Base-by-base conservation (phyloP, 148 eudicot species). In the Nepenthes gracilis region DNA sequence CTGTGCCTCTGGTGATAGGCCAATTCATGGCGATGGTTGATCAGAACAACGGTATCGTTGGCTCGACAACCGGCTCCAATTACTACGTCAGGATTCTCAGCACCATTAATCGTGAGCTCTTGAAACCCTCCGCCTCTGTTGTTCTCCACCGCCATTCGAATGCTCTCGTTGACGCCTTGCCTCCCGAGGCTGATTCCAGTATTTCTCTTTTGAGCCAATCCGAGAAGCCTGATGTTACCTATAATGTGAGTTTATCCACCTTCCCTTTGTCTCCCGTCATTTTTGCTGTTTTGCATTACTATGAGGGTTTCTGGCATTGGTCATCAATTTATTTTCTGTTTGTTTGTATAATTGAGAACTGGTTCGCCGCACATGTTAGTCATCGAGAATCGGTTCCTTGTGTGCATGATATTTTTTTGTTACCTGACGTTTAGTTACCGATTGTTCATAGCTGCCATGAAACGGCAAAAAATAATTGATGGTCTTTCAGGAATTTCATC, bases 21-120 rank as follows among this genome's bases (percentile, higher is more conserved):
- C 96, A 88, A 74, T 88, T 88, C 71, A 88, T 88, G 96, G 96
- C 85, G 79, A 88, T 88, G 96, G 80, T 88, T 2, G 89, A 85
- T 60, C 70, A 67, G 56, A 88, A 83, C 36, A 85, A 88, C 61
- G 96, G 88, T 0, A 88, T 88, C 11, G 96, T 88, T 4, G 96
- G 96, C 4, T 83, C 89, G 0, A 88, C 96, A 2, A 88, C 92
- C 3, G 96, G 96, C 0, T 83, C 89, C 8, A 88, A 88, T 75
- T 88, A 88, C 65, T 85, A 85, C 59, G 96, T 85, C 0, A 69
- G 96, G 75, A 89, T 89, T 55, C 40, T 89, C 1, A 85, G 93
- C 52, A 89, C 96, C 0, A 83, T 89, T 32, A 85, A 89, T 60
- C 71, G 93, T 0, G 96, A 89, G 66, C 64, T 81, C 33, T 63